Conservation (phyloP, 805 yeast genomes). For the Lipomyces yamadae region DNA sequence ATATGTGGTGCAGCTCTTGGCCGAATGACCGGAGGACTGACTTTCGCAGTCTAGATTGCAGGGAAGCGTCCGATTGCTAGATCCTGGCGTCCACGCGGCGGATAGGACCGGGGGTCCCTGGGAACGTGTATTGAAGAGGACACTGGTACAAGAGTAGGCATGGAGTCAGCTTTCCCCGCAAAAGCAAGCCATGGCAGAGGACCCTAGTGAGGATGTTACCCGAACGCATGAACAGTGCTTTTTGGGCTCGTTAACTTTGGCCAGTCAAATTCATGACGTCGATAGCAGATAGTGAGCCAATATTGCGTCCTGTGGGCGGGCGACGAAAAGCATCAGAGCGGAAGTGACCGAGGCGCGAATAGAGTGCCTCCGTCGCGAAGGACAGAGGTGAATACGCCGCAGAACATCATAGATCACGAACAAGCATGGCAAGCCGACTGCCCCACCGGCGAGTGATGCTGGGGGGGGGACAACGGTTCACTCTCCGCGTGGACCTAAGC, state of each 20-base stretch:
- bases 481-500: background rate
- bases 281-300: background rate
- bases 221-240: background rate
- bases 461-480: background rate
- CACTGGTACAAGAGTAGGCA: no score
- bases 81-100: background rate
- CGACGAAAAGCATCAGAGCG: background rate
- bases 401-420: background rate
- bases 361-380: background rate
- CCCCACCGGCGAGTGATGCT: no score
- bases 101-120: background rate
- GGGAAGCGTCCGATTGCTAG: background rate
- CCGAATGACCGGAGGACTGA: background rate
- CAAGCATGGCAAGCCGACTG: background rate
- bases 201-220: background rate
- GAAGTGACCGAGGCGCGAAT: background rate
- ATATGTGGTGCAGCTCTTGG: background rate
- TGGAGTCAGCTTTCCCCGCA: background rate
- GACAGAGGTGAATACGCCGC: background rate
- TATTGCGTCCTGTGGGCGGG: background rate
- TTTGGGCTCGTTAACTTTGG: background rate
- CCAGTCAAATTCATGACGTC: background rate
- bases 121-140: background rate
- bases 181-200: background rate
- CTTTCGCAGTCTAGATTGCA: background rate